Evolutionary conservation across 768 basidiomycete genomes (phyloP), one percentile per base, ranked within the genome.

Genomic region (Lyophyllum semitale): DNA sequence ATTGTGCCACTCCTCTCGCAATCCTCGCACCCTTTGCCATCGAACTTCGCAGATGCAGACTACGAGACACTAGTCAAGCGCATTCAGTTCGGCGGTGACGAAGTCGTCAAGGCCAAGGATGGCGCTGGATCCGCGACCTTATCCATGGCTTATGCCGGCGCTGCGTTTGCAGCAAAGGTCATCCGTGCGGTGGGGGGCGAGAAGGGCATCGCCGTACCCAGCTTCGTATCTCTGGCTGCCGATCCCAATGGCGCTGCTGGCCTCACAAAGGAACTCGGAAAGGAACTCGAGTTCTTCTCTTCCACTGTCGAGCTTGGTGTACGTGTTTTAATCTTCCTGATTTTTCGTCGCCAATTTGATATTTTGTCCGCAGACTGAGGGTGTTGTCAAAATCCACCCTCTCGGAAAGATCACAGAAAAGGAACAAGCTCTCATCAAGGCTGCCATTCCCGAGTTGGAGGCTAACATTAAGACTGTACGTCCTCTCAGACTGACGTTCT

Each of bases 101-200:
- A 98, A 75, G 95, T 98, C 66, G 96, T 98, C 70, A 91, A 97
- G 77, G 97, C 97, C 41, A 99, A 99, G 79, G 89, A 93, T 65
- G 90, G 89, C 61, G 85, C 87, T 49, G 97, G 97, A 42, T 95
- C 93, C 29, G 95, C 95, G 8, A 97, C 95, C n/a, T 84, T 96
- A 54, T 94, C 92, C 30, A 98, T 98, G 95, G 94, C 94, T 1
- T 93, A 89, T 63, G 92, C 96, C 48, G 96, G 95, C 54, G 91
- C 91, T 47, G 87, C 93, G 73, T 98, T 98, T 66, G 84, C 93
- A 26, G 71, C 71, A 61, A 91, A 93, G 67, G 76, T 98, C 66
- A 79, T 98, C 66, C 83, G 85, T 40, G 96, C 95, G 20, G 50
- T 92, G 61, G 88, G 87, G 57, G 94, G 95, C 62, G 93, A 95